A percentile compares a stretch with the other conserved stretches of the same genome.
These are phyloP conservation scores for Candida fluviatilis DNA, from an alignment of 805 yeast genomes.

Conservation along the genomic window DNA sequence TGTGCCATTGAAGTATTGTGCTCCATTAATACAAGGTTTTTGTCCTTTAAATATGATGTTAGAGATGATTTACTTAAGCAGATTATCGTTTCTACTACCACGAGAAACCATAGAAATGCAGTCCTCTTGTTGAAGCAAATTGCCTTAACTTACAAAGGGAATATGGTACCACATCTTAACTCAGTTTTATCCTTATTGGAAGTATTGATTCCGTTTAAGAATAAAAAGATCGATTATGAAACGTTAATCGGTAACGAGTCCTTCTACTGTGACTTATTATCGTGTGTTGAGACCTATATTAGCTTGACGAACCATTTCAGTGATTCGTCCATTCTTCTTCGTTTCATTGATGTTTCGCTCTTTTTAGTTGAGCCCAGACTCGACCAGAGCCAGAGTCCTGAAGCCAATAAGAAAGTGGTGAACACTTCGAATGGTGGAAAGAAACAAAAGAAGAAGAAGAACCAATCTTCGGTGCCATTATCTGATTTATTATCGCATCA, in stretches of 20 bases:
- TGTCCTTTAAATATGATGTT: conserved; percentile 56
- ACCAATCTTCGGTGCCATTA: conserved; percentile 43
- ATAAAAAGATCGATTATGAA: conserved; percentile 24
- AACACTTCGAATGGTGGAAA: conserved; percentile 13
- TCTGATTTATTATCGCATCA: conserved; percentile 69
- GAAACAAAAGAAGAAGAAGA: conserved; percentile 40
- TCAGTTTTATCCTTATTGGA: conserved; percentile 54
- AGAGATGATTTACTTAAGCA: conserved; percentile 48
- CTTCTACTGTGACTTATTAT: conserved; percentile 35
- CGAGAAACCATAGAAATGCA: conserved; percentile 43
- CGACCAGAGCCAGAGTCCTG: conserved; percentile 6
- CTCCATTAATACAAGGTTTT: conserved; percentile 51
- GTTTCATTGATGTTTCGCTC: conserved; percentile 57
- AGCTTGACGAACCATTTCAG: conserved; percentile 34
- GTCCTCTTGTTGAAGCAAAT: conserved; percentile 37
- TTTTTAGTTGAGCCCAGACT: conserved; percentile 34
- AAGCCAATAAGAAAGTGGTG: no score
- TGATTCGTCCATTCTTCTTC: conserved; percentile 50
- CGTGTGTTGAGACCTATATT: conserved; percentile 24
- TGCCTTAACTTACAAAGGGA: conserved; percentile 32
- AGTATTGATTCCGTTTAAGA: conserved; percentile 51
- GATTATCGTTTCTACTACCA: conserved; percentile 40
- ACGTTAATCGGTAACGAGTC: conserved; percentile 35
- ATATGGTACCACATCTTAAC: conserved; percentile 44
- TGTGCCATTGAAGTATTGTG: conserved; percentile 50